Percentiles rank a stretch among this genome's conserved stretches.
These are phyloP conservation scores for Rubus idaeus DNA, from an alignment of 306 rosid genomes.

Conservation along the genomic window DNA sequence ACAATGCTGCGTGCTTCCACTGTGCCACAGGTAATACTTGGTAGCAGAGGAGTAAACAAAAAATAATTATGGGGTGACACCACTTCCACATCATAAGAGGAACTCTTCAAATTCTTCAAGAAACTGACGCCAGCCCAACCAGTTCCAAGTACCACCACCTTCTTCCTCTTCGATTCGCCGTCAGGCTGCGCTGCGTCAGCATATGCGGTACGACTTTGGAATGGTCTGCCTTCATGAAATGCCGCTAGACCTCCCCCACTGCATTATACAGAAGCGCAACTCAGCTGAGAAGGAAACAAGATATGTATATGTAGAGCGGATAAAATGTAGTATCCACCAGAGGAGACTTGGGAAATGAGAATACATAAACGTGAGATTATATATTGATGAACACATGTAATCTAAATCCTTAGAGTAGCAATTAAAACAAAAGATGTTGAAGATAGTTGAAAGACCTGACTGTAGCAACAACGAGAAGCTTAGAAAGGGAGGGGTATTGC, in stretches of 20 bases:
- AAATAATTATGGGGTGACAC: conserved; percentile 79
- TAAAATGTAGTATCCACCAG: too few species aligned
- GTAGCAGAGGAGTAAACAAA: conserved; percentile 81
- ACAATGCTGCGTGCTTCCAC: conserved; percentile 78
- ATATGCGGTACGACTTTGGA: conserved; percentile 15
- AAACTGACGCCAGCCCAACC: conserved; percentile 89
- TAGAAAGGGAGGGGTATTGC: conserved; percentile 39
- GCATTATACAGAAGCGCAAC: conserved; percentile 22
- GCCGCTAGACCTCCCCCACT: conserved; percentile 72
- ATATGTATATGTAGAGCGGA: neutral
- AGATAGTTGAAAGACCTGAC: conserved; percentile 32
- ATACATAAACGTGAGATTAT: too few species aligned
- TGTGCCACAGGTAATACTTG: conserved; percentile 77
- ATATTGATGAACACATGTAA: too few species aligned
- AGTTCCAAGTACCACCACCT: conserved; percentile 83
- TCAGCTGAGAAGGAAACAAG: neutral
- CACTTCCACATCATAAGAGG: conserved; percentile 65
- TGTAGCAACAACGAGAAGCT: conserved; percentile 49
- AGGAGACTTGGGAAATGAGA: too few species aligned
- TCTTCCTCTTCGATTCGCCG: conserved; percentile 38
- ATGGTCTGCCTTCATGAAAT: conserved; percentile 32
- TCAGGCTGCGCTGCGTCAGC: conserved; percentile 27
- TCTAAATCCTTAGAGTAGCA: too few species aligned
- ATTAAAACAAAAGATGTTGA: neutral
- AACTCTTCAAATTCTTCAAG: conserved; percentile 55